Percentiles rank a stretch among this genome's conserved stretches.
These are phyloP conservation scores for Chlorociboria aeruginascens DNA, from an alignment of 495 filamentous ascomycete genomes.

Conservation along the genomic window DNA sequence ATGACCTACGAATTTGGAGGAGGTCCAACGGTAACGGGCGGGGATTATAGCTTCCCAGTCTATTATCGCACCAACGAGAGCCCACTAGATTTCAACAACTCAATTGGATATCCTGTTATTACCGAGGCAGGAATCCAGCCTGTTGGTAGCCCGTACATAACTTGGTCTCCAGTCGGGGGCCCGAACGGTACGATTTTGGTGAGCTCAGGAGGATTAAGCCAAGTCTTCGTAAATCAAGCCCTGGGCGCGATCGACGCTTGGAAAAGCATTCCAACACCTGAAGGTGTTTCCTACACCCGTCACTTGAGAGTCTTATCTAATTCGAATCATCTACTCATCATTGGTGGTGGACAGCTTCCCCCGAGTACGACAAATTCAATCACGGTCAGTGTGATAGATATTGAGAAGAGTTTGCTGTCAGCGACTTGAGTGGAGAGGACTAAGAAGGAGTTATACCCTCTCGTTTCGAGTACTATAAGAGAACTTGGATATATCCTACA, in stretches of 20 bases:
- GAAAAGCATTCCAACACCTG: constrained; percentile 37
- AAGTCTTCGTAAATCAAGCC: constrained; percentile 45
- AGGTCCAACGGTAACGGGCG: constrained; percentile 22
- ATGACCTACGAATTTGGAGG: constrained; percentile 53
- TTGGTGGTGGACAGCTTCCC: constrained; percentile 29
- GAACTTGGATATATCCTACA: too few species aligned
- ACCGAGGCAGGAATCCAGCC: constrained; percentile 28
- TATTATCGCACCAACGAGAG: constrained; percentile 38
- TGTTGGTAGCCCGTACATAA: constrained; percentile 41
- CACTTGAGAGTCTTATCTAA: constrained; percentile 32
- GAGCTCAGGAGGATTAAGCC: constrained; percentile 34
- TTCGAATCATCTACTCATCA: constrained; percentile 26
- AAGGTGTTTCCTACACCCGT: constrained; percentile 37
- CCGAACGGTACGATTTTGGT: constrained; percentile 47
- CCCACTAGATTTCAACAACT: constrained; percentile 39
- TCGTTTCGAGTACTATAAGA: too few species aligned
- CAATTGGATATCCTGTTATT: constrained; percentile 25
- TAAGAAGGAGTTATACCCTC: too few species aligned
- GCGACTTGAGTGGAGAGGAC: not conserved
- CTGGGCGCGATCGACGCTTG: constrained; percentile 42
- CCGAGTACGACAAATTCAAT: constrained; percentile 31
- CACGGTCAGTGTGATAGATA: constrained; percentile 27
- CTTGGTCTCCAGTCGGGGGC: constrained; percentile 41
- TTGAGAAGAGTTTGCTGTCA: constrained; percentile 1
- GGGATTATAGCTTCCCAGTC: constrained; percentile 32